phyloP scores from a whole-genome alignment of 257 asterid genomes.

The Salvia miltiorrhiza region DNA sequence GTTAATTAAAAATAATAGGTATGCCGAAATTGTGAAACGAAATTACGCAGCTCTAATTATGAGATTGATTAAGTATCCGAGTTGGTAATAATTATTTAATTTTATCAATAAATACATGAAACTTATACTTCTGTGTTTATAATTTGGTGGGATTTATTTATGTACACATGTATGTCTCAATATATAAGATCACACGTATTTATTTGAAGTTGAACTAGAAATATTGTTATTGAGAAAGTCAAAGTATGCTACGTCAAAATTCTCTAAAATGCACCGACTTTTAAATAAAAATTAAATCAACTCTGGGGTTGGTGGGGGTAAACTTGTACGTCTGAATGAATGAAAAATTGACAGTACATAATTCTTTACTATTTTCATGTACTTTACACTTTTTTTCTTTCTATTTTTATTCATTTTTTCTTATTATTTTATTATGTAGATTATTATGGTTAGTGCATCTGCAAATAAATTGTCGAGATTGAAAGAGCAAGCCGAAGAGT shows the following conservation, averaged over 20 bases:
- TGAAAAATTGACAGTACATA: not conserved
- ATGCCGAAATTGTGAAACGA: not conserved
- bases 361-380: not conserved
- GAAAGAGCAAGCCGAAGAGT: constrained; percentile 94
- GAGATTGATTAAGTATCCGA: not conserved
- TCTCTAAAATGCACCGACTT: constrained; percentile 25
- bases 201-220: constrained; percentile 7
- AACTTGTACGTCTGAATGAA: constrained; percentile 11
- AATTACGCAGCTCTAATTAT: not conserved
- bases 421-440: constrained; percentile 37
- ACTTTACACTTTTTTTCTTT: not conserved
- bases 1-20: not conserved
- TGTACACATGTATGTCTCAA: not conserved
- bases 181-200: not conserved
- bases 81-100: constrained; percentile 13
- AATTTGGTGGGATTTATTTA: not conserved
- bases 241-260: constrained; percentile 19
- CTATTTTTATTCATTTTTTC: not conserved
- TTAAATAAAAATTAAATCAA: constrained; percentile 23
- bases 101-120: not conserved
- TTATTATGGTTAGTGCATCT: constrained; percentile 92
- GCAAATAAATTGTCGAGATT: constrained; percentile 91
- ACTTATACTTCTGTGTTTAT: not conserved
- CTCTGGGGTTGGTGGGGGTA: constrained; percentile 61
- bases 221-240: constrained; percentile 19